Evolutionary conservation across 352 stramenopile species (phyloP).

Genomic region (Phytophthora pistaciae): DNA sequence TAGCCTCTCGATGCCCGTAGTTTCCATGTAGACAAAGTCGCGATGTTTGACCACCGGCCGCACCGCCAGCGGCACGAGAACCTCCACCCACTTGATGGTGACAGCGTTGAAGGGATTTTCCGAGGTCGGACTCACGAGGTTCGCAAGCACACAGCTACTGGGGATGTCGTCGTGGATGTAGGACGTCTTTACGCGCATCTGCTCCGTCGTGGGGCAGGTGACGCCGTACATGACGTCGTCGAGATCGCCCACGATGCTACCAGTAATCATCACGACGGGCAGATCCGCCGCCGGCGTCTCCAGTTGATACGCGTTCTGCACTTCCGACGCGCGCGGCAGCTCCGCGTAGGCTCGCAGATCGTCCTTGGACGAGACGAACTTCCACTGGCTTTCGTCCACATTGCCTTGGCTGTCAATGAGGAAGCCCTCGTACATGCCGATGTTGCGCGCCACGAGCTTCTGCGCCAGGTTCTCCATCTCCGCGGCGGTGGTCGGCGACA

Average conservation of each 20-base stretch:
- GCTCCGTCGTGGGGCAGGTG: conserved; percentile 34
- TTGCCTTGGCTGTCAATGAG: conserved; percentile 35
- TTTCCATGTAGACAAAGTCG: conserved; percentile 60
- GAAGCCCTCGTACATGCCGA: conserved; percentile 43
- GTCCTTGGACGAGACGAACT: conserved; percentile 36
- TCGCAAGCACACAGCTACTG: conserved; percentile 52
- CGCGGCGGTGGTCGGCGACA: conserved; percentile 21
- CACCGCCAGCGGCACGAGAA: conserved; percentile 36
- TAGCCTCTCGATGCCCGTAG: conserved; percentile 45
- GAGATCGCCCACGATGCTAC: conserved; percentile 38
- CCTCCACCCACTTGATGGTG: conserved; percentile 65
- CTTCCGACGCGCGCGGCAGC: conserved; percentile 4
- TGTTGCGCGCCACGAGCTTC: conserved; percentile 35
- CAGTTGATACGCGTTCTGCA: conserved; percentile 6
- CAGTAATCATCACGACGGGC: conserved; percentile 42
- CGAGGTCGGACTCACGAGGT: conserved; percentile 36
- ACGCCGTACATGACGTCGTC: conserved; percentile 57
- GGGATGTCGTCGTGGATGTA: conserved; percentile 56
- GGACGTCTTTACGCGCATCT: conserved; percentile 49
- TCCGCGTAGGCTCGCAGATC: conserved; percentile 38
- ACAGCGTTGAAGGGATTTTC: conserved; percentile 47
- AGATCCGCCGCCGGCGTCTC: conserved; percentile 27
- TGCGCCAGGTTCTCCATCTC: conserved; percentile 37
- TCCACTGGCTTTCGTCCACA: conserved; percentile 43
- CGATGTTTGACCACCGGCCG: conserved; percentile 53